phyloP scores from a whole-genome alignment of 148 eudicot species.

The Gaultheria prostrata region DNA sequence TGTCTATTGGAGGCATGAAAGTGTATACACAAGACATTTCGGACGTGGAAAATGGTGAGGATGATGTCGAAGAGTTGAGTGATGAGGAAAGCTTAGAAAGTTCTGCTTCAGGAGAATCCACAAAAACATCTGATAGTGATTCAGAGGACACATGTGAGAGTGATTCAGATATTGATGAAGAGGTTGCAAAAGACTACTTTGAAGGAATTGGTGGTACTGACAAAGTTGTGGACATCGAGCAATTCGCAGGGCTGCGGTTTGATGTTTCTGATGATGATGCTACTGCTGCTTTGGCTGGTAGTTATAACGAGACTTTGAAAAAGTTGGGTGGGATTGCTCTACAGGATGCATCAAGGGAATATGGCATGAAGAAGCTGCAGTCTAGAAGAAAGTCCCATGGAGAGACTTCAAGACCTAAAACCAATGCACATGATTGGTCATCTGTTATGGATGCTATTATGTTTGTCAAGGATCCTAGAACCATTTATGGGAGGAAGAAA shows the following conservation, averaged over 20 bases:
- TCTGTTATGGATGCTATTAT: conserved; percentile 69
- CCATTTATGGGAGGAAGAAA: conserved; percentile 58
- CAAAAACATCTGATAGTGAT: conserved; percentile 64
- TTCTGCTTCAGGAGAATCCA: conserved; percentile 30
- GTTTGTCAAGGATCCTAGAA: conserved; percentile 84
- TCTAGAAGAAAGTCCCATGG: conserved; percentile 44
- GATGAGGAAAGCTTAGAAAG: conserved; percentile 54
- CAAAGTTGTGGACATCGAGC: conserved; percentile 54
- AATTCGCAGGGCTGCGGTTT: conserved; percentile 41
- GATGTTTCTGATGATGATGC: conserved; percentile 42
- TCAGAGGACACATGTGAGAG: conserved; percentile 51
- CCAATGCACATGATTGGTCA: conserved; percentile 38
- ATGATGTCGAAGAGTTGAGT: conserved; percentile 35
- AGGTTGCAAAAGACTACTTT: conserved; percentile 76
- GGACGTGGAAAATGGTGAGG: conserved; percentile 51
- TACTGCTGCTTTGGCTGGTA: conserved; percentile 39
- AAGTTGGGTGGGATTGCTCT: conserved; percentile 78
- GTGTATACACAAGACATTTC: conserved; percentile 79
- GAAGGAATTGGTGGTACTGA: conserved; percentile 75
- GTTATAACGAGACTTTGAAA: conserved; percentile 47
- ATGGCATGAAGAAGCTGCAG: conserved; percentile 52
- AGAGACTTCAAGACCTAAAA: conserved; percentile 24
- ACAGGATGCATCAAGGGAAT: conserved; percentile 81
- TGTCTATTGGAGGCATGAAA: conserved; percentile 81
- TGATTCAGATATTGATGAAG: conserved; percentile 87